A percentile compares a stretch with the other conserved stretches of the same genome.
Evolutionary conservation across 2,329 filamentous ascomycete species (phyloP).

Genomic region (Zasmidium citrigriseum): DNA sequence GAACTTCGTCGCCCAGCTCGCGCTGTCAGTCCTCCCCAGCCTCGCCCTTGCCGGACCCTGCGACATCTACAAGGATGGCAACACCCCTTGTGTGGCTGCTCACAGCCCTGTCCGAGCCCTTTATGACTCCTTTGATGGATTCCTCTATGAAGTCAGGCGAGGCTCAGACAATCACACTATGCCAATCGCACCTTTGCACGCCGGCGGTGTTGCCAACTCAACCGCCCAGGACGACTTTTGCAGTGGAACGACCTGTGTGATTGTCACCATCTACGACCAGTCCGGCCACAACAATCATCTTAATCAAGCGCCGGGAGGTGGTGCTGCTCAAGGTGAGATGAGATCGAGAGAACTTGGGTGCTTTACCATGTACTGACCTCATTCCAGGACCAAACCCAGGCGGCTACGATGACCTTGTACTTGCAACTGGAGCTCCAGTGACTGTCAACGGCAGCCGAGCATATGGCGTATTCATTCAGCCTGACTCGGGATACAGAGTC

Average conservation of each 20-base stretch:
- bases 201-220: conserved; percentile 63
- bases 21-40: no score
- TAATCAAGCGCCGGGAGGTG: no score
- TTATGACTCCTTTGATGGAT: conserved; percentile 53
- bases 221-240: conserved; percentile 62
- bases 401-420: conserved; percentile 63
- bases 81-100: conserved; percentile 62
- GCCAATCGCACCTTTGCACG: conserved; percentile 52
- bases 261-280: conserved; percentile 64
- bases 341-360: no score
- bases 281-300: conserved; percentile 44
- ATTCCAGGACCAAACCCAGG: conserved; percentile 65
- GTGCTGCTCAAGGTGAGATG: conserved; percentile 29
- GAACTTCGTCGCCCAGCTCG: no score
- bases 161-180: conserved; percentile 52
- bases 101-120: conserved; percentile 65
- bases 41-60: conserved; percentile 56
- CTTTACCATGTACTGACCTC: no score
- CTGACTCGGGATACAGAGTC: conserved; percentile 64
- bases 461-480: conserved; percentile 63
- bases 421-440: conserved; percentile 62
- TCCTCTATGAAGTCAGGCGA: conserved; percentile 62
- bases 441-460: conserved; percentile 58
- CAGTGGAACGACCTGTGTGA: conserved; percentile 60
- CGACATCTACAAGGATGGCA: conserved; percentile 59